Evolutionary conservation across 1,284 basidiomycete species (phyloP), one percentile per base, ranked within the genome.

Genomic region (Ceratobasidium sp.): DNA sequence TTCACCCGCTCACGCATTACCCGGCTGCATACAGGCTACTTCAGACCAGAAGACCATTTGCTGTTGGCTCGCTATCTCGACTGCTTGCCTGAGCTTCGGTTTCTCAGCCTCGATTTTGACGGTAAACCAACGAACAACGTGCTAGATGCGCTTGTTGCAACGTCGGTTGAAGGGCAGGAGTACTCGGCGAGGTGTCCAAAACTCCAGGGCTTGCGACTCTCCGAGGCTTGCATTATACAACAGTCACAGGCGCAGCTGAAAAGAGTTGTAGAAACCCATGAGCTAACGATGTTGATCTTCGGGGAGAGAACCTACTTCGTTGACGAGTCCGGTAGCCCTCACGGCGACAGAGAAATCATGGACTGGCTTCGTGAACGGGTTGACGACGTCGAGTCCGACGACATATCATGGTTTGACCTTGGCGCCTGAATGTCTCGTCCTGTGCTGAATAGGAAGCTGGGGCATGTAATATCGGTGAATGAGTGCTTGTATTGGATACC

Each of bases 1-100:
- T 58, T 18, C 55, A 26, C 18, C 10, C 55, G 55, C 26, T 58
- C 55, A 10, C 55, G 55, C 55, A 26, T 58, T 26, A 58, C 55
- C 10, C 55, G 55, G 10, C 23, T 58, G 55, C 55, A 58, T 23
- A 58, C 55, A 18, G 55, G 55, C 13, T 58, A 58, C n/a, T 58
- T 58, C 23, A 58, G n/a, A 58, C 55, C 55, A 10, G 55, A 58
- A 18, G 55, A 58, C 26, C 55, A 58, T 23, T 58, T 58, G n/a
- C 55, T 23, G 13, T 23, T 58, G 20, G n/a, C 55, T 10, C 55
- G 26, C n/a, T 58, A 58, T 23, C 55, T 58, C 55, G 55, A 58
- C 26, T 58, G 55, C n/a, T 23, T 58, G 23, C 55, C 55, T 26
- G 55, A 58, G 26, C 55, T 58, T 23, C 23, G n/a, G 18, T 18